phyloP scores from a whole-genome alignment of 176 grass and related monocot species.

The Aegilops umbellulata region DNA sequence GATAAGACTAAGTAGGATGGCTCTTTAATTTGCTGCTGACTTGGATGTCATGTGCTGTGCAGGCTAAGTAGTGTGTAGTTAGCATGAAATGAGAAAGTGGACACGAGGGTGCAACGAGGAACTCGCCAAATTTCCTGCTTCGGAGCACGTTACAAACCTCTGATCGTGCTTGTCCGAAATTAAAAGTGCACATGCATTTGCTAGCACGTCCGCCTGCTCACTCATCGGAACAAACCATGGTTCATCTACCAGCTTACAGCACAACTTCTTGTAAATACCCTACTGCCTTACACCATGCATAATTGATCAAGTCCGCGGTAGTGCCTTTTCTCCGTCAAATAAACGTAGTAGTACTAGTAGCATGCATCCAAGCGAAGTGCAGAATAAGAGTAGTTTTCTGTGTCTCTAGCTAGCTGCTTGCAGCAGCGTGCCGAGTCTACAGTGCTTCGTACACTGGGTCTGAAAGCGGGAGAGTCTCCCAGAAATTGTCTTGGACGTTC shows the following conservation, averaged over 20 bases:
- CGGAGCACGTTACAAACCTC: background rate
- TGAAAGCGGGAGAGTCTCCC: slow-evolving; percentile 28
- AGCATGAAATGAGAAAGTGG: background rate
- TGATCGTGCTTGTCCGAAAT: background rate
- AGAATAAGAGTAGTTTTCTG: no score
- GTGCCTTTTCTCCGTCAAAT: background rate
- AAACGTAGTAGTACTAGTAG: no score
- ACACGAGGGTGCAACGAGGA: slow-evolving; percentile 1
- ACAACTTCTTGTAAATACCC: background rate
- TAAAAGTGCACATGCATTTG: background rate
- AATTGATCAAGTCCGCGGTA: background rate
- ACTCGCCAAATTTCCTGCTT: background rate
- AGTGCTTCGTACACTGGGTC: background rate
- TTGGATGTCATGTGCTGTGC: background rate
- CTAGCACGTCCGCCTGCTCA: background rate
- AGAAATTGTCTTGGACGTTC: slow-evolving; percentile 49
- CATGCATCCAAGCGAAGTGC: no score
- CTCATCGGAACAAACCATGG: background rate
- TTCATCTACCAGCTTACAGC: background rate
- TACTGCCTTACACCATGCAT: background rate
- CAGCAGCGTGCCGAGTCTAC: background rate
- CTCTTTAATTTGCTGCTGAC: background rate
- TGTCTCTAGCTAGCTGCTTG: background rate
- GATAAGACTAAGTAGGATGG: background rate
- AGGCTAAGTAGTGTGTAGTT: background rate